These are phyloP conservation scores for Aspergillus sp. DNA, from an alignment of 2,329 filamentous ascomycete species.

Conservation along the genomic window DNA sequence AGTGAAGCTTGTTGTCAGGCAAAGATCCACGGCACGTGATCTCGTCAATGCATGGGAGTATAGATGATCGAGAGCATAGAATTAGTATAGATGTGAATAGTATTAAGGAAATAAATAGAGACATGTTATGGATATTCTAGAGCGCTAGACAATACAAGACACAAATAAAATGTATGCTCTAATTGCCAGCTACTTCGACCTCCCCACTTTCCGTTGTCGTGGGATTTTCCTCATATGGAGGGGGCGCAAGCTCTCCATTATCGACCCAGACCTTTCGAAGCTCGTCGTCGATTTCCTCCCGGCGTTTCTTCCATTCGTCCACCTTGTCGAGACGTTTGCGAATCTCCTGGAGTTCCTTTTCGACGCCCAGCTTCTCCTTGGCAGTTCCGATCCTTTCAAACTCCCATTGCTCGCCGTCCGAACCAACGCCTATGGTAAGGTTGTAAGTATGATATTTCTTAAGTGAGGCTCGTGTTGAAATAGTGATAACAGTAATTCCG, in stretches of 20 bases:
- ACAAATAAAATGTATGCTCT: neutral
- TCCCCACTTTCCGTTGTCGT: conserved; percentile 20
- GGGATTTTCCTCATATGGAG: conserved; percentile 28
- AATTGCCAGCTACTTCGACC: conserved; percentile 4
- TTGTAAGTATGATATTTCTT: conserved; percentile 97
- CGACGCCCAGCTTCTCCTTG: conserved; percentile 87
- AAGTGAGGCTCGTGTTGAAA: conserved; percentile 88
- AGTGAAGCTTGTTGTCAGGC: neutral
- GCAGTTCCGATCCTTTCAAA: conserved; percentile 93
- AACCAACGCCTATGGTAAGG: conserved; percentile 77
- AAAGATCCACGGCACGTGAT: neutral
- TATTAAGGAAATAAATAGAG: neutral
- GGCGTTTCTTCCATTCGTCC: conserved; percentile 76
- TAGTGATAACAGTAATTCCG: conserved; percentile 93
- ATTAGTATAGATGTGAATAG: neutral
- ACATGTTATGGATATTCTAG: neutral
- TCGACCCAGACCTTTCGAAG: conserved; percentile 64
- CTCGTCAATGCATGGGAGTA: neutral
- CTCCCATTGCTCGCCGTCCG: conserved; percentile 82
- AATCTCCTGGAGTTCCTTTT: conserved; percentile 84
- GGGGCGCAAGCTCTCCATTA: conserved; percentile 40
- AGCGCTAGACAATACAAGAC: neutral
- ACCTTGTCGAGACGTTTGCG: conserved; percentile 78
- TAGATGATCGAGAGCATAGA: neutral
- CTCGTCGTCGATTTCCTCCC: conserved; percentile 79